A percentile compares a stretch with the other conserved stretches of the same genome.
Conservation (phyloP, 2,329 filamentous ascomycete genomes). For the Aureobasidium sp. region DNA sequence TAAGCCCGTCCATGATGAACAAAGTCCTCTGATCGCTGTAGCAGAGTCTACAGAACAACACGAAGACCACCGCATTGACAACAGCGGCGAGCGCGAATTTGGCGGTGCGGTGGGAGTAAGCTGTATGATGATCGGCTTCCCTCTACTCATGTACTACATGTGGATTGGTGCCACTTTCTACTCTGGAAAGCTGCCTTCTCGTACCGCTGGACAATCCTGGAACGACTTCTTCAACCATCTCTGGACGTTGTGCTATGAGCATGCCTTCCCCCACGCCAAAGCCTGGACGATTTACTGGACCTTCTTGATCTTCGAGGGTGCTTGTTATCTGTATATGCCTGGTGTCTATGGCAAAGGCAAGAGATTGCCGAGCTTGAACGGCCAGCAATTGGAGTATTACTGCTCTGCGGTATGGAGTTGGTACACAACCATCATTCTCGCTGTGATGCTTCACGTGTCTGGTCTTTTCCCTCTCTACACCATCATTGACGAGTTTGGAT, state of each 20-base stretch:
- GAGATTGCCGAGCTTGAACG: constrained; percentile 67
- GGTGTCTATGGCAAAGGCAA: constrained; percentile 80
- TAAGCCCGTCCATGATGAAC: neutral
- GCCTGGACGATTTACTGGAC: constrained; percentile 89
- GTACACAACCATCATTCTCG: constrained; percentile 68
- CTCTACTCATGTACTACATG: constrained; percentile 92
- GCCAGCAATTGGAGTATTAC: constrained; percentile 80
- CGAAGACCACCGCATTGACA: neutral
- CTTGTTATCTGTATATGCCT: constrained; percentile 73
- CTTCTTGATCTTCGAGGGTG: constrained; percentile 74
- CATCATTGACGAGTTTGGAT: constrained; percentile 83
- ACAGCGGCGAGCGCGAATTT: constrained; percentile 55
- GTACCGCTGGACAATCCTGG: constrained; percentile 55
- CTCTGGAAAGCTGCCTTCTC: constrained; percentile 64
- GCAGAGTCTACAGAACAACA: neutral
- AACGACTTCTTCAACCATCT: constrained; percentile 63
- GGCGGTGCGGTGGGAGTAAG: constrained; percentile 70
- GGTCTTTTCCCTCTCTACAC: constrained; percentile 79
- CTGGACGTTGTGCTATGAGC: constrained; percentile 62
- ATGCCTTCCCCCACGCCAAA: constrained; percentile 68
- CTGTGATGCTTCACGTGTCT: constrained; percentile 64
- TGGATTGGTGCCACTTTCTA: constrained; percentile 90
- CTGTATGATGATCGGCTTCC: constrained; percentile 80
- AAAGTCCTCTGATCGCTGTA: neutral
- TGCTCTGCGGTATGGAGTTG: constrained; percentile 80